phyloP scores from a whole-genome alignment of 2,329 filamentous ascomycete species.

The Leptographium galeiforme region DNA sequence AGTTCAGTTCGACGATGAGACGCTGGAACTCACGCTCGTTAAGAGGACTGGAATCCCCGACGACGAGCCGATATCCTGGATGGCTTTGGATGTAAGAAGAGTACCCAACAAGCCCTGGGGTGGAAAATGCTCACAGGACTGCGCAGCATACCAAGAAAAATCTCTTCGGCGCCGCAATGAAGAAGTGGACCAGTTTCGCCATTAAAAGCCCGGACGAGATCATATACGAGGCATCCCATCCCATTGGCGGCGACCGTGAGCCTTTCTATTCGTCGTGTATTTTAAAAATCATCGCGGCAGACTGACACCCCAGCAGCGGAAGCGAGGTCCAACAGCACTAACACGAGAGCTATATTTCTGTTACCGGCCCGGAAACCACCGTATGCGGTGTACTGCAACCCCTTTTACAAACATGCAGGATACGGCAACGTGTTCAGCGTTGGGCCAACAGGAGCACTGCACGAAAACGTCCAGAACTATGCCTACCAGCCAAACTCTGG shows the following conservation, averaged over 20 bases:
- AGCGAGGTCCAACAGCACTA: slow-evolving; percentile 56
- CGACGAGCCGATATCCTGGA: slow-evolving; percentile 86
- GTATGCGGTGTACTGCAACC: slow-evolving; percentile 76
- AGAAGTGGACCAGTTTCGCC: slow-evolving; percentile 77
- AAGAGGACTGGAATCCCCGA: slow-evolving; percentile 71
- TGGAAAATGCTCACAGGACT: slow-evolving; percentile 9
- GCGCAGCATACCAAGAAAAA: slow-evolving; percentile 63
- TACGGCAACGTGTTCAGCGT: slow-evolving; percentile 66
- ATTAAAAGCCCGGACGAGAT: slow-evolving; percentile 67
- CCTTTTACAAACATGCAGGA: slow-evolving; percentile 77
- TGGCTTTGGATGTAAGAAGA: slow-evolving; percentile 68
- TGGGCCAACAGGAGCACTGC: slow-evolving; percentile 41
- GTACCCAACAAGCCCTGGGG: slow-evolving; percentile 17
- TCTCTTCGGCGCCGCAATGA: slow-evolving; percentile 84
- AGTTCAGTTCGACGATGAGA: slow-evolving; percentile 75
- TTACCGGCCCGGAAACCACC: slow-evolving; percentile 66
- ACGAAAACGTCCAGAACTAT: slow-evolving; percentile 57
- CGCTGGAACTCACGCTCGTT: slow-evolving; percentile 57
- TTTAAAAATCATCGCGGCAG: neutral
- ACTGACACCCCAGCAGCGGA: slow-evolving; percentile 32
- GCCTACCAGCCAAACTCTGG: slow-evolving; percentile 56
- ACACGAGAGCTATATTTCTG: slow-evolving; percentile 81
- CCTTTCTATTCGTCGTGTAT: neutral
- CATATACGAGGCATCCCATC: slow-evolving; percentile 58
- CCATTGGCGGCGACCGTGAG: slow-evolving; percentile 64